Conservation (phyloP, 805 yeast genomes). For the Scheffersomyces lignosus region DNA sequence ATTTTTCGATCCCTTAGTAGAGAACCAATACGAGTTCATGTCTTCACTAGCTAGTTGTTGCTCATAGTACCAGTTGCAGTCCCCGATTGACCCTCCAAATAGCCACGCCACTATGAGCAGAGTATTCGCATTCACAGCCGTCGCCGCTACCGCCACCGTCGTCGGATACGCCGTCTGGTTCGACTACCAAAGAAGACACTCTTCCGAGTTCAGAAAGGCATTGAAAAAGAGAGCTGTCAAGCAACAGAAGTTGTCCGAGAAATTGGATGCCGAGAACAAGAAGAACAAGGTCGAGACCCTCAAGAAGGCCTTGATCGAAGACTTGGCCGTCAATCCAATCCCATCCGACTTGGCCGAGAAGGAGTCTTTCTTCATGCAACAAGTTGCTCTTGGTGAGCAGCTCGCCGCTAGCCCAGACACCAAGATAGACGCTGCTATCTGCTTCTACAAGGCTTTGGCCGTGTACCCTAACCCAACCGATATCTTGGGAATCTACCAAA, state of each 20-base stretch:
- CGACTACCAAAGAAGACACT: conserved; percentile 87
- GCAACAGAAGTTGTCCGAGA: conserved; percentile 58
- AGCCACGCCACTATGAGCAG: conserved; percentile 24
- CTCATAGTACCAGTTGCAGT: no score
- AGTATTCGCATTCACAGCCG: conserved; percentile 34
- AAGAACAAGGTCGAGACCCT: conserved; percentile 61
- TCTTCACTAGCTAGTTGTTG: no score
- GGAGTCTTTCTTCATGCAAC: conserved; percentile 78
- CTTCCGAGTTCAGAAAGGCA: conserved; percentile 75
- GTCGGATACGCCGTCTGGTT: conserved; percentile 83
- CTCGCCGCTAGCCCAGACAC: conserved; percentile 63
- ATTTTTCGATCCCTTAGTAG: no score
- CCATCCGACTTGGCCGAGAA: conserved; percentile 68
- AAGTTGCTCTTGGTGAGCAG: conserved; percentile 85
- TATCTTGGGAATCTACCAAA: conserved; percentile 84
- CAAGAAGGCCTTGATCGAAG: conserved; percentile 59
- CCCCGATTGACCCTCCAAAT: background rate
- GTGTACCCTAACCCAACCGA: conserved; percentile 96
- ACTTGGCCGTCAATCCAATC: conserved; percentile 70
- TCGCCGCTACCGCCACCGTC: conserved; percentile 54
- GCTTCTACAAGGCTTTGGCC: conserved; percentile 89
- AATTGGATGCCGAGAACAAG: conserved; percentile 55
- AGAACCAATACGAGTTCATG: no score
- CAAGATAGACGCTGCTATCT: conserved; percentile 81
- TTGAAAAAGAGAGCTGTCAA: conserved; percentile 64